Evolutionary conservation across 1,284 basidiomycete genomes (phyloP), one percentile per base, ranked within the genome.

Genomic region (Moesziomyces sp.): DNA sequence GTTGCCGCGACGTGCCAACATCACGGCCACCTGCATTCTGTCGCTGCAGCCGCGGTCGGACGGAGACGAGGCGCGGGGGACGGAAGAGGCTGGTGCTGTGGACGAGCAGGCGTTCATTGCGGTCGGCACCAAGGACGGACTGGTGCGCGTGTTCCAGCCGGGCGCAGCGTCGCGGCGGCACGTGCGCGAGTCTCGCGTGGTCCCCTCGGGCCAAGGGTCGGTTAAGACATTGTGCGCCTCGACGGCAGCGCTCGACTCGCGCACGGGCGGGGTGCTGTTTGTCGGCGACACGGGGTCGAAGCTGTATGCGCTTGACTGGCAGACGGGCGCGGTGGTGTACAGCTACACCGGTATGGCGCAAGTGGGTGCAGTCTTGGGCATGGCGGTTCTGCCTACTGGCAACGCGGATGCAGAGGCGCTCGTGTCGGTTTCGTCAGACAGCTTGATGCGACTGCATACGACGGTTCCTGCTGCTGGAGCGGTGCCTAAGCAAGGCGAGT

Each of bases 211-310:
- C 0, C 74, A 76, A 42, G 67, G 62, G 7, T 58, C 56, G 14
- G 56, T 74, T 45, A 74, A 74, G 56, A 76, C 69, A 9, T 56
- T 76, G 11, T 56, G 55, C 21, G 56, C 57, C 3, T 67, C 63
- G 2, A 52, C 60, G 1, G n/a, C 35, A 0, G 21, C 64, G 7
- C 44, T 71, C 7, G 68, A 69, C n/a, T 21, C 54, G 3, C 40
- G 35, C 7, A 55, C 35, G 5, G 58, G 61, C 3, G 74, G 75
- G 3, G 40, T 76, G 47, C 26, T 80, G 14, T 67, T 79, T 19
- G 77, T 73, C 4, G 74, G 72, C 5, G 78, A 80, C 26, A 76
- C 74, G 1, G 60, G 65, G 1, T 66, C 60, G 1, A 76, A 78
- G 46, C 19, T 79, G 5, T 80, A 66, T 35, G 61, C 68, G 0